phyloP scores from a whole-genome alignment of 768 basidiomycete species.

The Trichaptum fuscoviolaceum region DNA sequence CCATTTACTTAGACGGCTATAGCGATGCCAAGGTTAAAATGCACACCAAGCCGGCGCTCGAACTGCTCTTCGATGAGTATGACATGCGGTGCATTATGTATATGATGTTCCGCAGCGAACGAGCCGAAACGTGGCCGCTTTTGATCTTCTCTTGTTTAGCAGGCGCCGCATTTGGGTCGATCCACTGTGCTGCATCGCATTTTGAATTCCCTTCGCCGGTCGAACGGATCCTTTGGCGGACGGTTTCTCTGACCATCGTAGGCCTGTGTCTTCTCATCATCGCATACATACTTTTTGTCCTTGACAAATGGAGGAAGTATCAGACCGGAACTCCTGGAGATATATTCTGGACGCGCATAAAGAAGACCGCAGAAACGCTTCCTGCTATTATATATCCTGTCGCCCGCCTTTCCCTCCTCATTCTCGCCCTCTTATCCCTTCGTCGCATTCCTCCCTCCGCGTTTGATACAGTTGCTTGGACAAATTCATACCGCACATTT shows the following conservation, averaged over 20 bases:
- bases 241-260: background rate
- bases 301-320: no score
- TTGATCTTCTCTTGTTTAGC: background rate
- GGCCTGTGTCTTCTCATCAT: no score
- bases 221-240: background rate
- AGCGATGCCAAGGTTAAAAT: background rate
- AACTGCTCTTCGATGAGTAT: background rate
- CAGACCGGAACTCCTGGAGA: no score
- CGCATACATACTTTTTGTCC: no score
- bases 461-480: background rate
- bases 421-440: background rate
- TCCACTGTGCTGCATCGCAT: background rate
- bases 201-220: background rate
- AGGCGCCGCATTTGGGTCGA: constrained; percentile 3
- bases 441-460: background rate
- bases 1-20: background rate
- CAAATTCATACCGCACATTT: background rate
- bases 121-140: background rate
- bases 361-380: background rate
- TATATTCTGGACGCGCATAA: no score
- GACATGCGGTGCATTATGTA: background rate
- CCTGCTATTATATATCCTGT: background rate
- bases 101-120: background rate
- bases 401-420: background rate
- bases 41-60: background rate